These are phyloP conservation scores for Bocquillonia castaneifolia DNA, from an alignment of 441 rosid species.

Conservation along the genomic window DNA sequence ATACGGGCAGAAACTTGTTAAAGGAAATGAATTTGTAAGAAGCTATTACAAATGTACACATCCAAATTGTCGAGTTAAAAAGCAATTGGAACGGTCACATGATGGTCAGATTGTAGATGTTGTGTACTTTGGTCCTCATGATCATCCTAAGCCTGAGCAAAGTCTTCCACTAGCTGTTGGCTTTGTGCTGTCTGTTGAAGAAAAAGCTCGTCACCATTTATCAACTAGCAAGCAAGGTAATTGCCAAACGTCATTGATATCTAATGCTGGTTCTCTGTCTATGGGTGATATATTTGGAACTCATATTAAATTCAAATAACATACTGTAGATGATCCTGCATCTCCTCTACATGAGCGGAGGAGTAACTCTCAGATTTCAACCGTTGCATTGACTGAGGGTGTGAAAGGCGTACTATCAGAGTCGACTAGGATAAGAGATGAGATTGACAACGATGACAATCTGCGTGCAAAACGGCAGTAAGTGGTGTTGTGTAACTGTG, in stretches of 20 bases:
- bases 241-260: constrained; percentile 12
- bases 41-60: constrained; percentile 89
- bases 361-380: constrained; percentile 33
- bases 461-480: constrained; percentile 65
- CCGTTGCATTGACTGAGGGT: constrained; percentile 36
- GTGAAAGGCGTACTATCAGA: constrained; percentile 39
- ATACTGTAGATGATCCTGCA: constrained; percentile 36
- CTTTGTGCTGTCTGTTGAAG: constrained; percentile 42
- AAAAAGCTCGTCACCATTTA: constrained; percentile 37
- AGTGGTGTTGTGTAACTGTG: constrained; percentile 2
- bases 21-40: constrained; percentile 77
- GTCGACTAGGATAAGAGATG: constrained; percentile 44
- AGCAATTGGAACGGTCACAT: constrained; percentile 68
- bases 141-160: constrained; percentile 58
- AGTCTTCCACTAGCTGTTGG: constrained; percentile 39
- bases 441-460: constrained; percentile 39
- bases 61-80: constrained; percentile 71
- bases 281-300: constrained; percentile 17
- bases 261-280: constrained; percentile 7
- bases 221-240: constrained; percentile 45
- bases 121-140: constrained; percentile 66
- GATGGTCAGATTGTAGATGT: constrained; percentile 61
- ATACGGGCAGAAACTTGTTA: constrained; percentile 88
- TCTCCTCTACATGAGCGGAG: constrained; percentile 32
- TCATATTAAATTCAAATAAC: constrained; percentile 39